Conservation (phyloP, 257 asterid genomes). For the Forsythia viridissima region DNA sequence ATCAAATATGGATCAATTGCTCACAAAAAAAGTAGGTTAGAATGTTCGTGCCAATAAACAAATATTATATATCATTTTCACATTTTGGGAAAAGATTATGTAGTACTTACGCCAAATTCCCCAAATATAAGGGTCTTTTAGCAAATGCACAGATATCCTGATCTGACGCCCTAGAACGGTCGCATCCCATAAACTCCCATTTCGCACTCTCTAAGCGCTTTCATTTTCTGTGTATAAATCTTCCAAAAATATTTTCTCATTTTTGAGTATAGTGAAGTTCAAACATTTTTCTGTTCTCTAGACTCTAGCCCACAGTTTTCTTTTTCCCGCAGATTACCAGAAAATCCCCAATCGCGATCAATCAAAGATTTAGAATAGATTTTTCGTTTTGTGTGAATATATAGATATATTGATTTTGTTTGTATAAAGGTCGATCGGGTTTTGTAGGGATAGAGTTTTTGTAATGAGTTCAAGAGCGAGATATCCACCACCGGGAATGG, state of each 20-base stretch:
- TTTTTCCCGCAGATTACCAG: background rate
- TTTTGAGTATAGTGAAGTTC: slow-evolving; percentile 14
- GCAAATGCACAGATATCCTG: slow-evolving; percentile 29
- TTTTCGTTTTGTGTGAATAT: slow-evolving; percentile 13
- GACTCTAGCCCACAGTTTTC: background rate
- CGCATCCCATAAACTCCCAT: slow-evolving; percentile 24
- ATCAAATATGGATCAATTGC: too few species aligned
- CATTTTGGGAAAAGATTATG: too few species aligned
- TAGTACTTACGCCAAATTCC: too few species aligned
- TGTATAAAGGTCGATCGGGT: slow-evolving; percentile 21
- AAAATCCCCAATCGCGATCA: slow-evolving; percentile 1
- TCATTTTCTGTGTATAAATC: slow-evolving; percentile 10
- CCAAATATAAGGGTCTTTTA: slow-evolving; percentile 17
- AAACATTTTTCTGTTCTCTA: background rate
- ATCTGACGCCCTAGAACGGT: slow-evolving; percentile 49
- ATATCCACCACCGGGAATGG: slow-evolving; percentile 92
- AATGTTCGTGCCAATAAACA: too few species aligned
- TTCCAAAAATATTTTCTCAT: slow-evolving; percentile 17
- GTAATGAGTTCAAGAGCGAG: slow-evolving; percentile 81
- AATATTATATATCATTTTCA: too few species aligned
- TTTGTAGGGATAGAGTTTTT: slow-evolving; percentile 34
- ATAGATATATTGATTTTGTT: slow-evolving; percentile 21
- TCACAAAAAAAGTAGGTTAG: too few species aligned
- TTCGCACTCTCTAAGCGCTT: slow-evolving; percentile 17
- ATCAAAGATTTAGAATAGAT: slow-evolving; percentile 20